These are phyloP conservation scores for Coemansia asiatica DNA, from an alignment of 192 early-diverging fungal species.

Conservation along the genomic window DNA sequence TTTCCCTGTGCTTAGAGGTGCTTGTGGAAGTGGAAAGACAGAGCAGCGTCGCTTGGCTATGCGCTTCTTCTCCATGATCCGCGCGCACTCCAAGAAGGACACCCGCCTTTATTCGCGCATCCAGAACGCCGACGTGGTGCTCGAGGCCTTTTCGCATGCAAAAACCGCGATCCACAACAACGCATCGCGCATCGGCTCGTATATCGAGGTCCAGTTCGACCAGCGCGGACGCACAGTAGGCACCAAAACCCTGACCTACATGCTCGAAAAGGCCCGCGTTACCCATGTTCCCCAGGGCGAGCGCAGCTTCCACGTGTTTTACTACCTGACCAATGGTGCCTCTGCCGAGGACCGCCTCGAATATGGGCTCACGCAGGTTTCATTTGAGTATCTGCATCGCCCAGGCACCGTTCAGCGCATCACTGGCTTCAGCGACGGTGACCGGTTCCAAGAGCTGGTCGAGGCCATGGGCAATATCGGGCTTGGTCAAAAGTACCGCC, in stretches of 20 bases:
- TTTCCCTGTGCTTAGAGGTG: slow-evolving; percentile 65
- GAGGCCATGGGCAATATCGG: slow-evolving; percentile 83
- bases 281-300: slow-evolving; percentile 65
- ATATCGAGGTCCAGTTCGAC: slow-evolving; percentile 87
- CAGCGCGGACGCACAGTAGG: slow-evolving; percentile 84
- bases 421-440: slow-evolving; percentile 60
- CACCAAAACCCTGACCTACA: slow-evolving; percentile 78
- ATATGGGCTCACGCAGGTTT: slow-evolving; percentile 53
- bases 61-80: slow-evolving; percentile 66
- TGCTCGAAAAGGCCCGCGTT: slow-evolving; percentile 87
- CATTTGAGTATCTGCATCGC: slow-evolving; percentile 59
- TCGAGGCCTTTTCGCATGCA: slow-evolving; percentile 88
- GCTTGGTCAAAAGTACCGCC: slow-evolving; percentile 75
- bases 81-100: slow-evolving; percentile 71
- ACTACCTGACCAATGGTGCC: slow-evolving; percentile 84
- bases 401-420: slow-evolving; percentile 59
- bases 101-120: slow-evolving; percentile 67
- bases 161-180: slow-evolving; percentile 72
- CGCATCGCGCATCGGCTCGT: slow-evolving; percentile 81
- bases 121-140: slow-evolving; percentile 65
- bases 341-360: slow-evolving; percentile 68
- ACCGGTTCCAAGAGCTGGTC: slow-evolving; percentile 69
- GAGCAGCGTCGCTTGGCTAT: slow-evolving; percentile 65
- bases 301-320: slow-evolving; percentile 93
- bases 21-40: slow-evolving; percentile 85